Evolutionary conservation across 345 rosid species (phyloP).

Genomic region (Citrus hindsii): DNA sequence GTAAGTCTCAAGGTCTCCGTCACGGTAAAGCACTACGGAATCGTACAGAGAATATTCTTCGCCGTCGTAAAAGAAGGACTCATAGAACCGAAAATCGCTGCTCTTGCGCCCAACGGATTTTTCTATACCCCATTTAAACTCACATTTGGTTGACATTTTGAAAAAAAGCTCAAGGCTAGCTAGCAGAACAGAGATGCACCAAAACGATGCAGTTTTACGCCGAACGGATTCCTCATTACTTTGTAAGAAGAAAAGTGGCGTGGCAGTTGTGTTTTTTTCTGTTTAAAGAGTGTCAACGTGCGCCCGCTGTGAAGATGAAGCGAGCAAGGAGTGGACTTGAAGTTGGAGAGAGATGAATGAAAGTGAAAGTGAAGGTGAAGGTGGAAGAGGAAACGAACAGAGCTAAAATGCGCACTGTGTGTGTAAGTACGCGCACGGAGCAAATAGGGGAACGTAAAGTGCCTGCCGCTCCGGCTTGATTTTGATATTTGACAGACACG

Average conservation of each 20-base stretch:
- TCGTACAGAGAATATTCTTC: conserved; percentile 44
- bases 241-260: too few species aligned
- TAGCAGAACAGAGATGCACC: neutral
- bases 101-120: conserved; percentile 19
- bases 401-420: neutral
- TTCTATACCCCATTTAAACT: conserved; percentile 42
- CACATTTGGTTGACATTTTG: conserved; percentile 1
- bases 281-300: too few species aligned
- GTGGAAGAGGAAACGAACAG: neutral
- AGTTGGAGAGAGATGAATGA: too few species aligned
- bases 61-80: conserved; percentile 38
- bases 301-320: too few species aligned
- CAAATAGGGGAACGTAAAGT: neutral
- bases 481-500: neutral
- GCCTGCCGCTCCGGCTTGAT: neutral
- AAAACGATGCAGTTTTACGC: too few species aligned
- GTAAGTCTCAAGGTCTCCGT: conserved; percentile 27
- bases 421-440: neutral
- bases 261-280: too few species aligned
- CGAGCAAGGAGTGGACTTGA: neutral
- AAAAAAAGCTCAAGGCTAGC: neutral
- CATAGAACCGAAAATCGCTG: conserved; percentile 23
- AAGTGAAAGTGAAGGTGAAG: neutral
- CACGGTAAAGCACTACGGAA: conserved; percentile 25
- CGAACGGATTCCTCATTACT: too few species aligned